Percentiles rank a stretch among this genome's conserved stretches.
Evolutionary conservation across 116 monocot genomes (phyloP).

Genomic region (Phalaenopsis hybrid): DNA sequence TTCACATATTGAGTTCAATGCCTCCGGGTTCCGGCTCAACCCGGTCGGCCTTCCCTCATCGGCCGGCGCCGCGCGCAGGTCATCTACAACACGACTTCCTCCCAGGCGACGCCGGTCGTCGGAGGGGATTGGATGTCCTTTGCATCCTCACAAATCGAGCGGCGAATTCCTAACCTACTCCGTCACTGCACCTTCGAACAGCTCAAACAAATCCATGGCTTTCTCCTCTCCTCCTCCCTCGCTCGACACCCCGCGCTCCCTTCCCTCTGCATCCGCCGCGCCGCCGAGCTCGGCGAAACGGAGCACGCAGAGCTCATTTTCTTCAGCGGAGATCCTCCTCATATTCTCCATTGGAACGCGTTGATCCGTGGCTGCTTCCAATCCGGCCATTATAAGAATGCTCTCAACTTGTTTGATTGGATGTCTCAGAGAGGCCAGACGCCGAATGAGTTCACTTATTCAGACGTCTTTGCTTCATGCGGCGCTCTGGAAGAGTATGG

Average conservation of each 20-base stretch:
- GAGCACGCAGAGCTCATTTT: constrained; percentile 14
- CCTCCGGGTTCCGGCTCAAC: too few relatives aligned
- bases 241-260: background rate
- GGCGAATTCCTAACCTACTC: constrained; percentile 2
- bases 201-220: constrained; percentile 20
- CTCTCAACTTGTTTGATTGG: constrained; percentile 17
- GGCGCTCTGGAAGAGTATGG: background rate
- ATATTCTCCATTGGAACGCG: constrained; percentile 20
- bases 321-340: constrained; percentile 18
- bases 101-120: too few relatives aligned
- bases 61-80: too few relatives aligned
- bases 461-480: constrained; percentile 7
- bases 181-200: constrained; percentile 11
- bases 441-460: constrained; percentile 23
- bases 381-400: background rate
- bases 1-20: too few relatives aligned
- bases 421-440: constrained; percentile 15
- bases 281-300: constrained; percentile 16
- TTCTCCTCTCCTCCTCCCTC: constrained; percentile 18
- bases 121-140: constrained; percentile 3
- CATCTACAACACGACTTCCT: too few relatives aligned
- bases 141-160: background rate
- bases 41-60: too few relatives aligned
- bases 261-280: constrained; percentile 27
- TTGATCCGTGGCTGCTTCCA: constrained; percentile 24